Base-by-base conservation (phyloP, 1,284 basidiomycete species). In the Tilletia setariae region DNA sequence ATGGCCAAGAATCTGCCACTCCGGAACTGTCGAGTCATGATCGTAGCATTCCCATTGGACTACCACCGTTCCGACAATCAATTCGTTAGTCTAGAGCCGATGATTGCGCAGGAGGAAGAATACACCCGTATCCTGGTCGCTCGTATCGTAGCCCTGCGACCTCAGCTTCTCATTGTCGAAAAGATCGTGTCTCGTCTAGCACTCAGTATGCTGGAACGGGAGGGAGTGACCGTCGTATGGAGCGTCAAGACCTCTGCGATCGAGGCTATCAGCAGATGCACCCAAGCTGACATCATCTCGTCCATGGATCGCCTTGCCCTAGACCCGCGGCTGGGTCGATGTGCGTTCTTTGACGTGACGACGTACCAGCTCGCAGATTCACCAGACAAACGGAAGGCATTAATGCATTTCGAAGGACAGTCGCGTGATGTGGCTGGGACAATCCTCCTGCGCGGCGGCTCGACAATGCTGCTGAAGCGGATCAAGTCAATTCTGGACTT, bases 1-100 rank as follows among this genome's bases (percentile, higher is more conserved):
- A 87, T 88, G 86, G 79, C 85, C 1, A 77, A 85, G 7, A 74
- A 82, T 15, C 76, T 85, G 69, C 86, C 85, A 8, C 86, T 90
- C 72, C 86, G 85, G 43, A 90, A 91, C 74, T 94, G 96, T 1
- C 89, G 94, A 15, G 89, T 98, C 79, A 95, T 98, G 92, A 87
- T 98, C 30, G 89, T 98, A 69, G 93, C 93, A 1, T 97, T 98
- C 77, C 93, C 94, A 0, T 86, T 98, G 71, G 95, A 98, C 83
- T 98, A 95, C 78, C 90, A 93, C 77, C 90, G 94, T 23, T 89
- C 94, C 6, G 94, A 96, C 78, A 92, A 91, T 11, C 93, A 98
- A 82, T 94, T 95, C 84, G 89, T 97, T 85, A 90, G 92, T 70
- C 91, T 98, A 73, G 92, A 92, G 46, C 91, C 95, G 72, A 90